Evolutionary conservation across 1,139 yeast genomes (phyloP).

Genomic region (Magnusiomyces paraingens): DNA sequence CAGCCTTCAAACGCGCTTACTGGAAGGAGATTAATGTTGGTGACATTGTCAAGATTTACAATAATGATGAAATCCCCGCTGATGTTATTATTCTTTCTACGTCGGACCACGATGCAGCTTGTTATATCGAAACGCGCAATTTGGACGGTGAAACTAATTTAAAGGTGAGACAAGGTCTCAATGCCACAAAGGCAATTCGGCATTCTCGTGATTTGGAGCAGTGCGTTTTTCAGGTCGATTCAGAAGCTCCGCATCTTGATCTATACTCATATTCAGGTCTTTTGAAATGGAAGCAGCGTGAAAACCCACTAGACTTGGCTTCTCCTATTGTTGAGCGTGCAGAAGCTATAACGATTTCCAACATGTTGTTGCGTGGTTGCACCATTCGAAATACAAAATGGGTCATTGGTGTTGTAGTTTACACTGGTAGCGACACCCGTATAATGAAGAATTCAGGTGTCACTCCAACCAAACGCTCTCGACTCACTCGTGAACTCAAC

Average conservation of each 20-base stretch:
- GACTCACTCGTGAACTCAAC: constrained; percentile 78
- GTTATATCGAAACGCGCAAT: constrained; percentile 89
- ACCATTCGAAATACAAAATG: constrained; percentile 80
- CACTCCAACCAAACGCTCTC: constrained; percentile 83
- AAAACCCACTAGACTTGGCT: constrained; percentile 15
- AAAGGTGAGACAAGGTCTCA: constrained; percentile 67
- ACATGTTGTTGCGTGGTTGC: constrained; percentile 82
- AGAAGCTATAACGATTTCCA: constrained; percentile 70
- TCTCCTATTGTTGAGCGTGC: constrained; percentile 12
- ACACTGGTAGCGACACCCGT: constrained; percentile 87
- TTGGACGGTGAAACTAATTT: constrained; percentile 95
- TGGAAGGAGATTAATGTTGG: constrained; percentile 93
- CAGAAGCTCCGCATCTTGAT: constrained; percentile 86
- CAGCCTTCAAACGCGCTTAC: constrained; percentile 54
- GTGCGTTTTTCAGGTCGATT: constrained; percentile 72
- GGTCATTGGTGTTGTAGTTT: constrained; percentile 84
- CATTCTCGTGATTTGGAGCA: constrained; percentile 66
- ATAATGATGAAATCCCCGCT: constrained; percentile 91
- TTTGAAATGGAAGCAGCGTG: constrained; percentile 43
- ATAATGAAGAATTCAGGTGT: constrained; percentile 90
- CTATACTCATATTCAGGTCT: constrained; percentile 80
- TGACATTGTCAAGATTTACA: constrained; percentile 74
- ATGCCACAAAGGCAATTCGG: constrained; percentile 57
- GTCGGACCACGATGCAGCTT: constrained; percentile 83
- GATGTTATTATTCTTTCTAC: constrained; percentile 76